phyloP scores from a whole-genome alignment of 1,284 basidiomycete species.

The Bjerkandera adusta region DNA sequence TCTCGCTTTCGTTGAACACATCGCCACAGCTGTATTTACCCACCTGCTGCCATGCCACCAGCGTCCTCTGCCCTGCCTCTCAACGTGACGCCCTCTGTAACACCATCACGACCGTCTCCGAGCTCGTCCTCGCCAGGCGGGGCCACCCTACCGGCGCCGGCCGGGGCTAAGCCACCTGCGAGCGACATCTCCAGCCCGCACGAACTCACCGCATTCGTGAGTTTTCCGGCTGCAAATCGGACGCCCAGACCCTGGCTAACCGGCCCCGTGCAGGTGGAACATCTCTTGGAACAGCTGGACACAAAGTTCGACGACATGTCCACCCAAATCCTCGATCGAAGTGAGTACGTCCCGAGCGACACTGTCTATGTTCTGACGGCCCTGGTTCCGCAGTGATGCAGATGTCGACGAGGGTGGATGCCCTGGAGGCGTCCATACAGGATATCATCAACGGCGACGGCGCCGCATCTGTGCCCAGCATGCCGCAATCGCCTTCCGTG shows the following conservation, averaged over 20 bases:
- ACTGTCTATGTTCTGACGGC: conserved; percentile 3
- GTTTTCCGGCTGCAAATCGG: conserved; percentile 25
- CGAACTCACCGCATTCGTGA: conserved; percentile 79
- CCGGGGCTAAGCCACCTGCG: conserved; percentile 16
- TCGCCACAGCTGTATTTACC: too few relatives aligned
- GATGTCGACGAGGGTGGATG: conserved; percentile 83
- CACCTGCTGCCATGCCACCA: conserved; percentile 19
- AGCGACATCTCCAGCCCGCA: conserved; percentile 76
- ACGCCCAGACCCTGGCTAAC: conserved; percentile 4
- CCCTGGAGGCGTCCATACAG: conserved; percentile 76
- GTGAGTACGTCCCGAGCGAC: conserved; percentile 41
- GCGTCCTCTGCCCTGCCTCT: conserved; percentile 27
- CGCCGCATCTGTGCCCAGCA: conserved; percentile 26
- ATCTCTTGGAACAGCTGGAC: conserved; percentile 73
- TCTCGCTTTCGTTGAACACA: too few relatives aligned
- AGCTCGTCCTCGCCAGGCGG: conserved; percentile 20
- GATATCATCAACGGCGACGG: conserved; percentile 72
- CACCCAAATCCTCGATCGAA: conserved; percentile 74
- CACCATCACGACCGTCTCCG: conserved; percentile 23
- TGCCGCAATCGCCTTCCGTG: conserved; percentile 31
- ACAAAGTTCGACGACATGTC: conserved; percentile 85
- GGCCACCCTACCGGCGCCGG: conserved; percentile 17
- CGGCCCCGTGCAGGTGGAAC: conserved; percentile 58
- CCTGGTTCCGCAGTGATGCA: conserved; percentile 58
- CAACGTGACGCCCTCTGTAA: conserved; percentile 24